Conservation (phyloP, 2,329 filamentous ascomycete genomes). For the Fusarium sp. region DNA sequence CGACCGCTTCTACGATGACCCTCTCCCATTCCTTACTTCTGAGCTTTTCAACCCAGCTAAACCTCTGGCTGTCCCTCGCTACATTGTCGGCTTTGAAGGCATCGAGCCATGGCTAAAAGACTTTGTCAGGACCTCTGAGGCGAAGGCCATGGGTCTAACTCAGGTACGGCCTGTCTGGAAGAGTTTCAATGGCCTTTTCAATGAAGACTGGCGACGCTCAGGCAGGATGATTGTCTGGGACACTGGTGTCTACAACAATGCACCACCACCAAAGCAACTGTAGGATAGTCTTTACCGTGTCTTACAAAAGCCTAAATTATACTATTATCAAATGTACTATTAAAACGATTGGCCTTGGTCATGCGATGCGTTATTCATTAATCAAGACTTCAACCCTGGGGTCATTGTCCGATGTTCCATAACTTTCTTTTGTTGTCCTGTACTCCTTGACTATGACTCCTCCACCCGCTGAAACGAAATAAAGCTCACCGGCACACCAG, state of each 20-base stretch:
- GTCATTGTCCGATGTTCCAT: conserved; percentile 14
- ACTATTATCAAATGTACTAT: conserved; percentile 11
- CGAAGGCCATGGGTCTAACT: conserved; percentile 55
- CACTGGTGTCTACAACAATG: conserved; percentile 52
- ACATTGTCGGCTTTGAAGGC: conserved; percentile 70
- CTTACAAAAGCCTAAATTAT: background rate
- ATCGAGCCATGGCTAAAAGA: conserved; percentile 60
- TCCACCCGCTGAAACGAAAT: conserved; percentile 38
- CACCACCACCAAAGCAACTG: conserved; percentile 1
- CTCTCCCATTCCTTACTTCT: conserved; percentile 63
- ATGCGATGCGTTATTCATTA: background rate
- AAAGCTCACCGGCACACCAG: conserved; percentile 28
- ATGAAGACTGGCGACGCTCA: conserved; percentile 68
- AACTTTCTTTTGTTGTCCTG: conserved; percentile 33
- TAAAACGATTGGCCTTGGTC: background rate
- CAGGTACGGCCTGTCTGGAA: conserved; percentile 62
- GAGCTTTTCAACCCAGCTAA: conserved; percentile 58
- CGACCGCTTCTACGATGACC: conserved; percentile 85
- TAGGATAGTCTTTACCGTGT: background rate
- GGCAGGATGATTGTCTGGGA: conserved; percentile 72
- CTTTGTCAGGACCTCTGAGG: conserved; percentile 57
- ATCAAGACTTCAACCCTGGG: conserved; percentile 1
- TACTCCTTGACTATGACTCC: conserved; percentile 40
- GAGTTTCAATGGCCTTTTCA: conserved; percentile 70
- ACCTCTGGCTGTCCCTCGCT: conserved; percentile 58